A percentile compares a stretch with the other conserved stretches of the same genome.
Evolutionary conservation across 257 asterid species (phyloP).

Genomic region (Phtheirospermum japonicum): DNA sequence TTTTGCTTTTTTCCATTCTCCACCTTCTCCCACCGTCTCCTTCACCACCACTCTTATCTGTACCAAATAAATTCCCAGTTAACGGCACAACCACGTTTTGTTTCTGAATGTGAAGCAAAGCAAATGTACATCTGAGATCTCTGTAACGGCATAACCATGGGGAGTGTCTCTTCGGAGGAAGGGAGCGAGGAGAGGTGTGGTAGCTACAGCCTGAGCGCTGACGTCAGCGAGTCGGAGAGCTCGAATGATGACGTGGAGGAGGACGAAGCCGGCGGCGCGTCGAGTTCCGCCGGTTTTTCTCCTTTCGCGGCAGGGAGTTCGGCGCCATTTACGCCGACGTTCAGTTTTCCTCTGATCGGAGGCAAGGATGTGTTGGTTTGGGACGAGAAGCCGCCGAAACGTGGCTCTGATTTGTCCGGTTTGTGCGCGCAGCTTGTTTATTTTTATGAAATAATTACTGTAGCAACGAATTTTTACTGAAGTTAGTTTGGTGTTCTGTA

Average conservation of each 20-base stretch:
- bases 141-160: constrained; percentile 38
- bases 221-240: constrained; percentile 89
- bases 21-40: constrained; percentile 35
- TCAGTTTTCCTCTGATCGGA: constrained; percentile 64
- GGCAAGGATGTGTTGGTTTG: constrained; percentile 71
- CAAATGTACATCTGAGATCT: constrained; percentile 43
- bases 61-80: constrained; percentile 6
- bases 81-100: constrained; percentile 33
- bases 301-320: constrained; percentile 51
- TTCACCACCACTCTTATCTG: constrained; percentile 35
- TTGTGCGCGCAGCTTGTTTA: constrained; percentile 21
- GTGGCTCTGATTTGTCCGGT: constrained; percentile 73
- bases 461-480: not conserved
- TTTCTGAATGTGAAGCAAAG: constrained; percentile 1
- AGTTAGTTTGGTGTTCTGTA: constrained; percentile 5
- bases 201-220: constrained; percentile 90
- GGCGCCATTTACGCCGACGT: constrained; percentile 46
- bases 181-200: constrained; percentile 82
- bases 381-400: constrained; percentile 53
- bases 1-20: constrained; percentile 42
- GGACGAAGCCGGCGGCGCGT: constrained; percentile 48
- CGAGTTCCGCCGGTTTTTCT: constrained; percentile 61
- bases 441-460: not conserved
- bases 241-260: constrained; percentile 54
- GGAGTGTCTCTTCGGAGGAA: constrained; percentile 81